Percentiles rank a stretch among this genome's conserved stretches.
phyloP scores from a whole-genome alignment of 2,329 filamentous ascomycete species.

The Pseudogymnoascus sp. region DNA sequence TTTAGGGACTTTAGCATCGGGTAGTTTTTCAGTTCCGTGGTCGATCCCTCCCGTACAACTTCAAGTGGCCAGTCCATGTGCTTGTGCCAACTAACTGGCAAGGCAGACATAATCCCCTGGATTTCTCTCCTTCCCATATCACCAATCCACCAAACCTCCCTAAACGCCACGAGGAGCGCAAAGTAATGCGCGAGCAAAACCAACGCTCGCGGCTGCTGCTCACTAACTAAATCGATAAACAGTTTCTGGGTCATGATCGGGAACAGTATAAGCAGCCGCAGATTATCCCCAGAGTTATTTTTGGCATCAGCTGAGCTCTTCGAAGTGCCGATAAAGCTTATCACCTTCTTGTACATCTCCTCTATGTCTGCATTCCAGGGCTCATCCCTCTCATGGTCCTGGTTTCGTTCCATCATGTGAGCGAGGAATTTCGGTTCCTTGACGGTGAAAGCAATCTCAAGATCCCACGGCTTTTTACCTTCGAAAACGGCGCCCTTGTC shows the following conservation, averaged over 20 bases:
- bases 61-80: constrained; percentile 18
- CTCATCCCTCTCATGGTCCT: constrained; percentile 15
- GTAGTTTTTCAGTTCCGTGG: neutral
- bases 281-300: constrained; percentile 11
- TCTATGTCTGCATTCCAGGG: constrained; percentile 17
- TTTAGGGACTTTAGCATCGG: neutral
- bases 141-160: constrained; percentile 31
- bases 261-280: constrained; percentile 15
- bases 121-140: constrained; percentile 21
- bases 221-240: constrained; percentile 17
- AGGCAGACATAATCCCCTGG: constrained; percentile 13
- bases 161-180: constrained; percentile 27
- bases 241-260: constrained; percentile 14
- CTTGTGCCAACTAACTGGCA: constrained; percentile 15
- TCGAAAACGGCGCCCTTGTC: constrained; percentile 11
- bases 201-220: constrained; percentile 18
- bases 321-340: constrained; percentile 18
- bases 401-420: constrained; percentile 13
- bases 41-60: constrained; percentile 12
- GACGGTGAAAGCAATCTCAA: constrained; percentile 2
- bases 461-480: constrained; percentile 14
- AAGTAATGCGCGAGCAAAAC: constrained; percentile 29
- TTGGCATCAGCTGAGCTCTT: constrained; percentile 11
- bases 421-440: neutral
- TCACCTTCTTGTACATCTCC: constrained; percentile 16